A percentile compares a stretch with the other conserved stretches of the same genome.
phyloP scores from a whole-genome alignment of 306 rosid genomes.

The Malus asiatica region DNA sequence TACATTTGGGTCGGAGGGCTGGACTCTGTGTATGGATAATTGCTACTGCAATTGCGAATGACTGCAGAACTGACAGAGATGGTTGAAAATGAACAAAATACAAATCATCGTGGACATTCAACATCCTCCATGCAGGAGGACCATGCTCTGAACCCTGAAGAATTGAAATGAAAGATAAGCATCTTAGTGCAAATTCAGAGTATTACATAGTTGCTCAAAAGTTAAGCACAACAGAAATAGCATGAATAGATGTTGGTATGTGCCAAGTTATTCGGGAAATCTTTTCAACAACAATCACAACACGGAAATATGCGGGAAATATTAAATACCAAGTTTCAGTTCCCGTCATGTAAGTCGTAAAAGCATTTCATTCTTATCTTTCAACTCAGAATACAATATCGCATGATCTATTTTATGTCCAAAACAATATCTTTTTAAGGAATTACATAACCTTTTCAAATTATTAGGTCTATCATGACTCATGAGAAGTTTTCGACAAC shows the following conservation, averaged over 20 bases:
- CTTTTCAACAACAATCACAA: neutral
- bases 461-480: neutral
- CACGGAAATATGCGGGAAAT: neutral
- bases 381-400: neutral
- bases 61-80: conserved; percentile 62
- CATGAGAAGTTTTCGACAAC: neutral
- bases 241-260: neutral
- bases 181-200: neutral
- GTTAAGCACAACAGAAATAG: neutral
- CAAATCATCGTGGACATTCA: conserved; percentile 65
- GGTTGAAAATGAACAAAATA: conserved; percentile 64
- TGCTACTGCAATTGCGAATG: conserved; percentile 86
- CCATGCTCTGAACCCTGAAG: conserved; percentile 42
- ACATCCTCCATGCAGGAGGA: conserved; percentile 65
- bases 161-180: neutral
- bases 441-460: neutral
- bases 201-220: neutral
- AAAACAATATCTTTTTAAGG: neutral
- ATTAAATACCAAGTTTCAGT: conserved; percentile 7
- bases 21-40: conserved; percentile 67
- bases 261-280: no score
- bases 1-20: conserved; percentile 47
- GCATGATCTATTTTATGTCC: neutral
- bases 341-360: neutral
- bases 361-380: neutral